Percentiles rank a stretch among this genome's conserved stretches.
Conservation (phyloP, 2,329 filamentous ascomycete species). For the Hirsutella rhossiliensis region DNA sequence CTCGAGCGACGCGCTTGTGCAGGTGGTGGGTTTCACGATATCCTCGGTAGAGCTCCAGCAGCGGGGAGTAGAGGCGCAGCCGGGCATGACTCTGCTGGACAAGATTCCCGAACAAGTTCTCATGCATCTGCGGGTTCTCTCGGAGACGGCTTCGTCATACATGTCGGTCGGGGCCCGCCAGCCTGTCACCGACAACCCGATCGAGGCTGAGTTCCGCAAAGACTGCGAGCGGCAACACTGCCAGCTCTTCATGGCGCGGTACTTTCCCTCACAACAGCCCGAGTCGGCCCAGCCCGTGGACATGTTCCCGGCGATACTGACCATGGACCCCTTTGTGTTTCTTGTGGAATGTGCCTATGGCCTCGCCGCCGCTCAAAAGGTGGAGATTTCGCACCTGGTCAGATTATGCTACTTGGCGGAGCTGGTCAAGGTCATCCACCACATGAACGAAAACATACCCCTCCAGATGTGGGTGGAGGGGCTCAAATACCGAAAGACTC, state of each 20-base stretch:
- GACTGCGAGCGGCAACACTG: slow-evolving; percentile 62
- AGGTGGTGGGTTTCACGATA: slow-evolving; percentile 70
- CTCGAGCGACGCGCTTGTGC: slow-evolving; percentile 47
- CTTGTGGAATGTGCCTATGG: slow-evolving; percentile 67
- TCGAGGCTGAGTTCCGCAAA: slow-evolving; percentile 53
- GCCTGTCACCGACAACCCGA: slow-evolving; percentile 44
- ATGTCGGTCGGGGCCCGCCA: slow-evolving; percentile 63
- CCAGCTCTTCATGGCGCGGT: slow-evolving; percentile 59
- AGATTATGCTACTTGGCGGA: slow-evolving; percentile 84
- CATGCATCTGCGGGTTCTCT: slow-evolving; percentile 76
- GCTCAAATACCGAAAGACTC: slow-evolving; percentile 27
- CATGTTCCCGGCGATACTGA: slow-evolving; percentile 45
- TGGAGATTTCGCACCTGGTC: slow-evolving; percentile 69
- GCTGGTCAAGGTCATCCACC: slow-evolving; percentile 66
- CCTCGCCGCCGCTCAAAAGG: slow-evolving; percentile 51
- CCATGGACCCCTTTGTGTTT: slow-evolving; percentile 66
- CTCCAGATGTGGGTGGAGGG: slow-evolving; percentile 34
- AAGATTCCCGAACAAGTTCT: slow-evolving; percentile 75
- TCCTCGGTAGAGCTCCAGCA: slow-evolving; percentile 85
- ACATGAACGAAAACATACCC: slow-evolving; percentile 43
- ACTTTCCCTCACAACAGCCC: slow-evolving; percentile 29
- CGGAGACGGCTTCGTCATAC: slow-evolving; percentile 81
- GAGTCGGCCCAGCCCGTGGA: slow-evolving; percentile 29
- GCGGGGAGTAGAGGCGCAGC: slow-evolving; percentile 65
- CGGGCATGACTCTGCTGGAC: slow-evolving; percentile 64